Evolutionary conservation across 1,284 basidiomycete species (phyloP), one percentile per base, ranked within the genome.

Genomic region (Violaceomyces palustris): DNA sequence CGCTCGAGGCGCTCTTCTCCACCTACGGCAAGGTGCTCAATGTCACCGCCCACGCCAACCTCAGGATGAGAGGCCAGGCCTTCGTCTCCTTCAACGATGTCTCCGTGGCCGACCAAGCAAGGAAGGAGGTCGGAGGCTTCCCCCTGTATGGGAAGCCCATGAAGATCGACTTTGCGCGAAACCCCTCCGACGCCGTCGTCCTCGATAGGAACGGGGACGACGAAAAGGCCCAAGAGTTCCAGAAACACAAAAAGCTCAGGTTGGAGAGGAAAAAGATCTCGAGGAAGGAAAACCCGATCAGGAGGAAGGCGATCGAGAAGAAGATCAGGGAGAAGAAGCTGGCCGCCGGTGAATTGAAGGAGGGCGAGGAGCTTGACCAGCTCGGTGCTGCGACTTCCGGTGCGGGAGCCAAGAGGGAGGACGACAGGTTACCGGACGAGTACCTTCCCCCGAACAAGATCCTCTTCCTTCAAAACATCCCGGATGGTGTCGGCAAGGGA

Each of bases 381-480:
- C n/a, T n/a, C n/a, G n/a, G n/a, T n/a, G n/a, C n/a, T n/a, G n/a
- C n/a, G n/a, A n/a, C n/a, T n/a, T n/a, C n/a, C n/a, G n/a, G n/a
- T n/a, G n/a, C n/a, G n/a, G n/a, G n/a, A n/a, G n/a, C n/a, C n/a
- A n/a, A n/a, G n/a, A 18, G 10, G 34, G 12, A 21, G 12, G 34
- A 6, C 12, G 10, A 7, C 7, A 9, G 7, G 9, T 15, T 97
- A 87, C 92, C 94, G 24, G 93, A 99, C 85, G 93, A 98, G 75
- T 98, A 98, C 76, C 81, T 98, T 7, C 94, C 94, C 4, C 93
- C 93, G 24, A 98, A 99, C 85, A 91, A 91, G 75, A 93, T 97
- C 76, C 81, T 99, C 44, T 99, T 99, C 80, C 75, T 98, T 58
- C 93, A 99, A 77, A 64, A 67, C 26, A 55, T 73, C 17, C 69